Conservation (phyloP, 768 basidiomycete species). For the Boletus pseudopeckii region DNA sequence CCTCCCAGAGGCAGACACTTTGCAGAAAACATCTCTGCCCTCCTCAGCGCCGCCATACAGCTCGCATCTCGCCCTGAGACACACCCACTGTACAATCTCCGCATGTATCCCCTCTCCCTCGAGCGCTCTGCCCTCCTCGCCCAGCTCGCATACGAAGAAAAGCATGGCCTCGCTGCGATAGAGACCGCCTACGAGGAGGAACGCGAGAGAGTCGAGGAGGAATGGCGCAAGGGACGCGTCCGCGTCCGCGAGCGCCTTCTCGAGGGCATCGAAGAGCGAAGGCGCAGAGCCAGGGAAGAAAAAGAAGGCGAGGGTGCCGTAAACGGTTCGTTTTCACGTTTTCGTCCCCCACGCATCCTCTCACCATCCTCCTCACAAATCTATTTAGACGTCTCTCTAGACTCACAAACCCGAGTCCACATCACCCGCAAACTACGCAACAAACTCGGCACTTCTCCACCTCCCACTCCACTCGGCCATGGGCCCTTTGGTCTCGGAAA, state of each 20-base stretch:
- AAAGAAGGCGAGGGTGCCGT: slow-evolving; percentile 85
- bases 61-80: slow-evolving; percentile 68
- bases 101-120: slow-evolving; percentile 67
- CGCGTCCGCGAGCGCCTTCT: slow-evolving; percentile 72
- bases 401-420: slow-evolving; percentile 73
- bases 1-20: slow-evolving; percentile 54
- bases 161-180: slow-evolving; percentile 61
- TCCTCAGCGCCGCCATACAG: slow-evolving; percentile 58
- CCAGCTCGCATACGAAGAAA: slow-evolving; percentile 64
- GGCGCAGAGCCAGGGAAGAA: slow-evolving; percentile 77
- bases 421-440: slow-evolving; percentile 83
- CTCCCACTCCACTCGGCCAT: slow-evolving; percentile 62
- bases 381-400: slow-evolving; percentile 65
- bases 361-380: background rate
- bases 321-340: slow-evolving; percentile 45
- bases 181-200: slow-evolving; percentile 77
- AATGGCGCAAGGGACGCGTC: slow-evolving; percentile 74
- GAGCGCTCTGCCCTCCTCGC: slow-evolving; percentile 75
- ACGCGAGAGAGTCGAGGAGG: slow-evolving; percentile 74
- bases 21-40: slow-evolving; percentile 56
- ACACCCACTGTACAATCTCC: slow-evolving; percentile 62
- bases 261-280: slow-evolving; percentile 81
- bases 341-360: background rate
- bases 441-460: slow-evolving; percentile 74
- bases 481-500: slow-evolving; percentile 36